Base-by-base conservation (phyloP, 768 basidiomycete genomes). In the Sporobolomyces phaffii region DNA sequence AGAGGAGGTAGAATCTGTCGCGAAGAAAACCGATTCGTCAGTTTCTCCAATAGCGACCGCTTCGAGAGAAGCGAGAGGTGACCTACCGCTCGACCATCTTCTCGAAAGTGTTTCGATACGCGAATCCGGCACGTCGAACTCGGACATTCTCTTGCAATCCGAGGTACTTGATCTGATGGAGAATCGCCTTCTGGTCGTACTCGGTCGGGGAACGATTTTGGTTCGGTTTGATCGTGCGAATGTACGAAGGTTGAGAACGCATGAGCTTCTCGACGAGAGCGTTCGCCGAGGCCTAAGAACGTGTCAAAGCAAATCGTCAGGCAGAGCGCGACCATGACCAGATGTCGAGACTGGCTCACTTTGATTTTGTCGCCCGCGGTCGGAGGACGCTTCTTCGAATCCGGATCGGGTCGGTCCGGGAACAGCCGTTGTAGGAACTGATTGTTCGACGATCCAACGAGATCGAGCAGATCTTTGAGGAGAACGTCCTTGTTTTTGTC, bases 401-500 rank as follows among this genome's bases (percentile, higher is more conserved):
- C 89, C 3, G 92, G 91, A 76, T 99, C 96, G 1, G 91, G 89
- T 18, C 92, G 85, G 72, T 98, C 94, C 2, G 90, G 88, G 82
- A 99, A 99, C 5, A 99, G 77, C 0, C 81, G 81, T 75, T 92
- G 91, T 66, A 99, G 75, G 82, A 98, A 99, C 49, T 83, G 79
- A 75, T 97, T 93, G 18, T 83, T 81, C 72, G 89, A 91, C 48
- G 81, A 80, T 9, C 85, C 88, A 61, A 98, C 81, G 48, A 98
- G 83, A 74, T 99, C 94, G 61, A 98, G 81, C 22, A 98, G 80
- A 76, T 98, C 96, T 77, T 97, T 98, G 78, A 92, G 83, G 57
- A 99, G 82, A 1, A 91, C 85, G 75, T 99, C 96, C 82, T 99
- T 99, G 82, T 99, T 99, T 83, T 99, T 99, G 79, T 99, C 96